phyloP scores from a whole-genome alignment of 164 flowering plant species.

The Liriodendron chinense region DNA sequence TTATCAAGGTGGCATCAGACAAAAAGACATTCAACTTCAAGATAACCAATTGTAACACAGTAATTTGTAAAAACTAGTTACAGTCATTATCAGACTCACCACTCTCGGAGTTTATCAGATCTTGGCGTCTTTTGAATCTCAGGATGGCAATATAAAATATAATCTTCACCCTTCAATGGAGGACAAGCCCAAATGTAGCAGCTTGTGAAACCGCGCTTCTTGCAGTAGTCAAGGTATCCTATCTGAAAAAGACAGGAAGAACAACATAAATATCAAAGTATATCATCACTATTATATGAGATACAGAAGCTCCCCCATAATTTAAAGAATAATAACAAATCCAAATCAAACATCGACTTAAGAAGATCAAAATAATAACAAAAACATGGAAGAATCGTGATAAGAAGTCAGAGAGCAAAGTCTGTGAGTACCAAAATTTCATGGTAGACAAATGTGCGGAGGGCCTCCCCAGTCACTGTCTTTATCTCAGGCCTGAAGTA shows the following conservation, averaged over 20 bases:
- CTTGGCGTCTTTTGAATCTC: constrained; percentile 98
- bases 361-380: background rate
- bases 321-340: background rate
- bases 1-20: background rate
- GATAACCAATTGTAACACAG: background rate
- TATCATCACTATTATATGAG: background rate
- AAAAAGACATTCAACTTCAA: background rate
- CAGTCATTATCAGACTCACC: constrained; percentile 48
- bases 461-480: constrained; percentile 88
- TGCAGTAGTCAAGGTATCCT: constrained; percentile 97
- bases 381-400: background rate
- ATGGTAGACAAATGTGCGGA: constrained; percentile 96
- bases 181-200: constrained; percentile 99
- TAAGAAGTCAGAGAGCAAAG: background rate
- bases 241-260: constrained; percentile 44
- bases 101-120: constrained; percentile 94
- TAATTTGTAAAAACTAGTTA: background rate
- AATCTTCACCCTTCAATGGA: constrained; percentile 98
- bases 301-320: background rate
- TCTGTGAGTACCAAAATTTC: constrained; percentile 70
- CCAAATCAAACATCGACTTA: background rate
- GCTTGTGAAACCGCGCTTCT: constrained; percentile 88
- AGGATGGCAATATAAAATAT: constrained; percentile 96
- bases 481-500: constrained; percentile 94
- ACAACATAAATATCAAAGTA: background rate